Base-by-base conservation (phyloP, 352 stramenopile species). In the Peronospora belbahrii region DNA sequence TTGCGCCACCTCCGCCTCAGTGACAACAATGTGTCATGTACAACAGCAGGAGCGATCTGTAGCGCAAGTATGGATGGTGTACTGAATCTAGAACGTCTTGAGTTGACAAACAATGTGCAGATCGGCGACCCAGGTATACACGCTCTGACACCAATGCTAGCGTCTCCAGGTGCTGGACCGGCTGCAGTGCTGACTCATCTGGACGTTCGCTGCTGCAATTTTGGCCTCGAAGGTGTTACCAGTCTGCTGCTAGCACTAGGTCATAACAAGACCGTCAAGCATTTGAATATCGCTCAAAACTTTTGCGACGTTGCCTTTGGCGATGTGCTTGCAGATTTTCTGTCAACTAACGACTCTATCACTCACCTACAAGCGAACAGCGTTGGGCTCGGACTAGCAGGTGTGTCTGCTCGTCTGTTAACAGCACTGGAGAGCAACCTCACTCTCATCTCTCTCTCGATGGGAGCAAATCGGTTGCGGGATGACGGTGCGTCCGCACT, bases 231-330 rank as follows among this genome's bases (percentile, higher is more conserved):
- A 47, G 77, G 72, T 14, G 77, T 59, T 4, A 71, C 56, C 30
- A 74, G 59, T 7, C 36, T 91, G 42, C 40, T 88, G 36, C 65
- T 70, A 14, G 80, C 77, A 6, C 59, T 91, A 23, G 36, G 55
- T 4, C 52, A 49, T 4, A 86, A 88, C 53, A 56, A 52, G 19
- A 74, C 64, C 9, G 35, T 91, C 19, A 70, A 34, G 14, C 57
- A 79, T 43, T 57, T 91, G 15, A 72, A 88, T 42, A 25, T 91
- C 23, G 76, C 76, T 27, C 70, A 87, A 35, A 89, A 89, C 40
- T 89, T 88, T 46, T 67, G 88, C 18, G 75, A 75, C 7, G 67
- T 55, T 28, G 58, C 54, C 13, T 74, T 89, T 49, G 77, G 77
- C 8, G 77, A 88, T 34, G 46, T 87, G 1, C 56, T 92, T n/a